A percentile compares a stretch with the other conserved stretches of the same genome.
phyloP scores from a whole-genome alignment of 2,329 filamentous ascomycete genomes.

The Ploettnerulaceae sp. region DNA sequence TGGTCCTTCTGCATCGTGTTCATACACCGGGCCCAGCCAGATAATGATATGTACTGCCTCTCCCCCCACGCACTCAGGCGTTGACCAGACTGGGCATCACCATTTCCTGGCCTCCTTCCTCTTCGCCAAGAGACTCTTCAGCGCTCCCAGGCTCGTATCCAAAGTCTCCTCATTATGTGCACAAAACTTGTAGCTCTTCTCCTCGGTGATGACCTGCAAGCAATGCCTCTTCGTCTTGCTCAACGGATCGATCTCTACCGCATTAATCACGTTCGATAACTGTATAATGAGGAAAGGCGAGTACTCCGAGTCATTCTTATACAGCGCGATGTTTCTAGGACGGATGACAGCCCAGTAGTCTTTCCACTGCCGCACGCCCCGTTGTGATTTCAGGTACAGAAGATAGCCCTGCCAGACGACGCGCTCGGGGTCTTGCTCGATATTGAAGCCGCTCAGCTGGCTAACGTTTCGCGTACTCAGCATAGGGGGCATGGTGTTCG shows the following conservation, averaged over 20 bases:
- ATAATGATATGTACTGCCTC: background rate
- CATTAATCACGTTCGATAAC: conserved; percentile 75
- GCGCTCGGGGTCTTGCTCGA: conserved; percentile 68
- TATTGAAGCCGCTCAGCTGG: conserved; percentile 54
- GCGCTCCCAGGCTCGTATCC: conserved; percentile 78
- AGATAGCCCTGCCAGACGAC: conserved; percentile 94
- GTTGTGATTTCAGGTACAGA: conserved; percentile 75
- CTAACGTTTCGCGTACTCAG: conserved; percentile 50
- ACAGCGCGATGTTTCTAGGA: conserved; percentile 77
- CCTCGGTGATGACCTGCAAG: conserved; percentile 89
- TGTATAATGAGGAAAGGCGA: conserved; percentile 77
- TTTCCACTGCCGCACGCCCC: conserved; percentile 89
- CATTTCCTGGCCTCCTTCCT: too few species aligned
- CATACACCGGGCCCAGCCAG: background rate
- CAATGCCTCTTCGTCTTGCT: conserved; percentile 81
- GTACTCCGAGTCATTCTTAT: conserved; percentile 92
- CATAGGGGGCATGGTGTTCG: conserved; percentile 32
- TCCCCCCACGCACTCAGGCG: too few species aligned
- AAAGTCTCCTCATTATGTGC: conserved; percentile 76
- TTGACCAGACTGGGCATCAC: too few species aligned
- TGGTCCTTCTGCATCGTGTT: background rate
- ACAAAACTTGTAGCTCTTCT: conserved; percentile 76
- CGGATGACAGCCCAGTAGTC: conserved; percentile 89
- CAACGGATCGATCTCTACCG: conserved; percentile 85
- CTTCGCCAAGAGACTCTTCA: conserved; percentile 80